phyloP scores from a whole-genome alignment of 352 stramenopile genomes.

The Blastocystis sp. region DNA sequence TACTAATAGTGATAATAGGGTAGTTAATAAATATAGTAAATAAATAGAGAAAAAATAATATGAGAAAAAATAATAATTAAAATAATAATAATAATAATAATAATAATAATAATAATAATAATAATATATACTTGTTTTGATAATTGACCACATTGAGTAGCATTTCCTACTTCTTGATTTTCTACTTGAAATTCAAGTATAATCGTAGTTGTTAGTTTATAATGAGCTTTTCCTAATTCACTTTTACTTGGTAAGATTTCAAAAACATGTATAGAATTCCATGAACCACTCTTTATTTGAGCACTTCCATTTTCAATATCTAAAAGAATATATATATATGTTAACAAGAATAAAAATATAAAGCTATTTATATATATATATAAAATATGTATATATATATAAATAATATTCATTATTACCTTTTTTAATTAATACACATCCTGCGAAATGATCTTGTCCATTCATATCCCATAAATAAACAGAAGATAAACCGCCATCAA shows the following conservation, averaged over 20 bases:
- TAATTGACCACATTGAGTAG: slow-evolving; percentile 15
- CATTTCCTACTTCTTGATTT: background rate
- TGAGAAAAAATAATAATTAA: too few species aligned
- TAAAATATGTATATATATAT: slow-evolving; percentile 7
- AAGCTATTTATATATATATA: too few species aligned
- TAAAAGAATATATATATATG: too few species aligned
- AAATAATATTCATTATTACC: background rate
- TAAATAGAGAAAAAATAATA: too few species aligned
- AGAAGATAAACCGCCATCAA: slow-evolving; percentile 15
- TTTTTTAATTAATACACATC: slow-evolving; percentile 25
- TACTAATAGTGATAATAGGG: too few species aligned
- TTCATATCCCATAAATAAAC: slow-evolving; percentile 32
- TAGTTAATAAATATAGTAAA: too few species aligned
- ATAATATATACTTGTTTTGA: background rate
- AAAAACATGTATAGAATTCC: slow-evolving; percentile 19
- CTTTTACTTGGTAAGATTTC: slow-evolving; percentile 3
- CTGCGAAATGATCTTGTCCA: slow-evolving; percentile 3
- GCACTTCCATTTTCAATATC: background rate
- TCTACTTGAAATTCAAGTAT: slow-evolving; percentile 2
- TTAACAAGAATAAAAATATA: too few species aligned
- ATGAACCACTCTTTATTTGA: background rate
- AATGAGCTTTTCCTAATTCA: slow-evolving; percentile 10
- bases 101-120: background rate
- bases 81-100: too few species aligned
- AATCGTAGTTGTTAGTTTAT: slow-evolving; percentile 22